phyloP scores from a whole-genome alignment of 208 protist species.

The Leishmania guyanensis region DNA sequence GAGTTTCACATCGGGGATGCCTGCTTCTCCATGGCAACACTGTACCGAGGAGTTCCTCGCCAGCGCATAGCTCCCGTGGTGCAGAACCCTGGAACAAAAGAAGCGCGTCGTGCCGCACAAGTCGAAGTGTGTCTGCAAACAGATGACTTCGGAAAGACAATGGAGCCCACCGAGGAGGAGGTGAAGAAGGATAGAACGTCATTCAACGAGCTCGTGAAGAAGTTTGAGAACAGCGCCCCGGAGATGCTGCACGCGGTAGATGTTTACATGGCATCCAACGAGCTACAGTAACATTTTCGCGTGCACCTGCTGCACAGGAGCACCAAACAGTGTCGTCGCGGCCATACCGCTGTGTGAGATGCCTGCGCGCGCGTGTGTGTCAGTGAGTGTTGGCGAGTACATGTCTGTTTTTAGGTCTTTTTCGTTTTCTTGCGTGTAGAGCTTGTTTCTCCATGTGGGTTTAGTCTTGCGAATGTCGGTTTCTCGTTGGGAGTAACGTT shows the following conservation, averaged over 20 bases:
- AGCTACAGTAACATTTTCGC: slow-evolving; percentile 21
- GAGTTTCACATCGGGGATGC: slow-evolving; percentile 86
- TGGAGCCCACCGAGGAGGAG: slow-evolving; percentile 52
- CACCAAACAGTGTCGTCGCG: background rate
- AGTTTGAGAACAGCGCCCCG: slow-evolving; percentile 51
- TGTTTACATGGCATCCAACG: slow-evolving; percentile 69
- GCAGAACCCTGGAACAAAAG: slow-evolving; percentile 76
- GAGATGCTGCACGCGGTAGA: slow-evolving; percentile 84
- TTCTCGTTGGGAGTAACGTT: background rate
- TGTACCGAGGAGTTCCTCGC: slow-evolving; percentile 74
- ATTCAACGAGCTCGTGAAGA: slow-evolving; percentile 65
- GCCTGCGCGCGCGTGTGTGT: background rate
- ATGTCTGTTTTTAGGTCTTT: background rate
- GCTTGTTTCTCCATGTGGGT: background rate
- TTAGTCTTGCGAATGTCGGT: background rate
- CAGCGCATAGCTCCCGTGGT: slow-evolving; percentile 77
- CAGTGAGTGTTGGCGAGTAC: background rate
- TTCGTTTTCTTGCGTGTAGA: background rate
- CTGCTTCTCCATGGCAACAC: slow-evolving; percentile 85
- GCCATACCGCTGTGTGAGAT: background rate
- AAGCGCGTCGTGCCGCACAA: slow-evolving; percentile 58
- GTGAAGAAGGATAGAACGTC: slow-evolving; percentile 65
- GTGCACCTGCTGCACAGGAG: background rate
- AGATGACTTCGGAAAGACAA: slow-evolving; percentile 82
- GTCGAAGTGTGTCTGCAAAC: slow-evolving; percentile 81